A percentile compares a stretch with the other conserved stretches of the same genome.
Evolutionary conservation across 1,284 basidiomycete genomes (phyloP).

Genomic region (Vanrija sp.): DNA sequence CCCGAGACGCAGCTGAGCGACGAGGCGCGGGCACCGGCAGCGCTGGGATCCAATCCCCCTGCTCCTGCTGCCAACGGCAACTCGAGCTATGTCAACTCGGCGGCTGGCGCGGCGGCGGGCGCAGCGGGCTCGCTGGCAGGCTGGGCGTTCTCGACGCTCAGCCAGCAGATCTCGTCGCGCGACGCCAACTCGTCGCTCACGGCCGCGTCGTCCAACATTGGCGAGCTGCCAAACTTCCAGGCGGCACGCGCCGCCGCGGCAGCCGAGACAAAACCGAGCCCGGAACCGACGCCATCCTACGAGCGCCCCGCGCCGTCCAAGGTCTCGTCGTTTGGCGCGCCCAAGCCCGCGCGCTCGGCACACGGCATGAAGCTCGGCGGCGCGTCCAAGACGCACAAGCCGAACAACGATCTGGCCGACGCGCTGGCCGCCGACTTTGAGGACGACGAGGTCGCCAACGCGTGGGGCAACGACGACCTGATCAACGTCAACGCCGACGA

Average conservation of each 20-base stretch:
- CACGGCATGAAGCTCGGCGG: constrained; percentile 66
- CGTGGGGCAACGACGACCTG: constrained; percentile 67
- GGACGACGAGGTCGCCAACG: constrained; percentile 52
- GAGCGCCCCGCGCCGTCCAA: no score
- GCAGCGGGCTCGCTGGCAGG: constrained; percentile 85
- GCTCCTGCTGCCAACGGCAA: neutral
- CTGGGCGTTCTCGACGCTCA: constrained; percentile 86
- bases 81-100: constrained; percentile 40
- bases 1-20: neutral
- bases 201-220: constrained; percentile 23
- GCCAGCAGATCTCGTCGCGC: constrained; percentile 69
- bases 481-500: constrained; percentile 79
- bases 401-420: constrained; percentile 52
- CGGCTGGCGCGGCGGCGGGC: constrained; percentile 69
- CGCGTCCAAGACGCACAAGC: constrained; percentile 38
- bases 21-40: neutral
- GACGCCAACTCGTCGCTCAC: constrained; percentile 67
- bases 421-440: constrained; percentile 56
- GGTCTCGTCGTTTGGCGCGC: constrained; percentile 9
- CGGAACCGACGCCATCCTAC: no score
- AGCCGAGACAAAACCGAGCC: neutral
- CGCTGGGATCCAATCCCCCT: neutral
- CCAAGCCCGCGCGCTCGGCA: neutral
- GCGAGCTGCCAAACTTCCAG: neutral
- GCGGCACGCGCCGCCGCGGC: neutral